phyloP scores from a whole-genome alignment of 2,329 filamentous ascomycete genomes.

The Stemphylium beticola region DNA sequence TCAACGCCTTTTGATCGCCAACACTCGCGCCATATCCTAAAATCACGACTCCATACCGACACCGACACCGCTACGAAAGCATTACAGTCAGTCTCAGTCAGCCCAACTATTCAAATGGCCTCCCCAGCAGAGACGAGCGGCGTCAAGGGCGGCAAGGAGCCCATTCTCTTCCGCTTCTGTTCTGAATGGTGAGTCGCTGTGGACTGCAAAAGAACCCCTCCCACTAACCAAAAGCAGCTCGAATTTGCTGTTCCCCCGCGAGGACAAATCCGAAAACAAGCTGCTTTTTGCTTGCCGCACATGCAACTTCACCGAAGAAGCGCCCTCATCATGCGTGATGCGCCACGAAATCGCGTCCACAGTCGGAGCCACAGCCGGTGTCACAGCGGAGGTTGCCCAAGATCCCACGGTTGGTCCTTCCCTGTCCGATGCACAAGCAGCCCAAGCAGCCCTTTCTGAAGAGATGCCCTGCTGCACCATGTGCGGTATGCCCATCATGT shows the following conservation, averaged over 20 bases:
- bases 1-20: background rate
- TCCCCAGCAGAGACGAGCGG: slow-evolving; percentile 40
- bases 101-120: slow-evolving; percentile 34
- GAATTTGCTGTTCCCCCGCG: slow-evolving; percentile 97
- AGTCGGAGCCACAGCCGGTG: slow-evolving; percentile 92
- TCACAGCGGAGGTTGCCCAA: slow-evolving; percentile 94
- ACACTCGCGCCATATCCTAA: background rate
- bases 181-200: slow-evolving; percentile 76
- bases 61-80: background rate
- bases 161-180: slow-evolving; percentile 97
- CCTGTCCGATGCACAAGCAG: slow-evolving; percentile 39
- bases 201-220: background rate
- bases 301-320: slow-evolving; percentile 88
- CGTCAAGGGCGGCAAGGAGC: slow-evolving; percentile 62
- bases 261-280: slow-evolving; percentile 81
- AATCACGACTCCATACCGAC: background rate
- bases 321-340: slow-evolving; percentile 89
- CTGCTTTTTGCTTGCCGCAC: slow-evolving; percentile 96
- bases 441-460: slow-evolving; percentile 34
- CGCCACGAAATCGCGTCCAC: slow-evolving; percentile 92
- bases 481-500: slow-evolving; percentile 64
- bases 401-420: slow-evolving; percentile 93
- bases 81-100: background rate
- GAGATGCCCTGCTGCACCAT: slow-evolving; percentile 60
- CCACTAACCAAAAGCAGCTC: slow-evolving; percentile 61